These are phyloP conservation scores for Scedosporium aurantiacum DNA, from an alignment of 2,329 filamentous ascomycete species.

Conservation along the genomic window DNA sequence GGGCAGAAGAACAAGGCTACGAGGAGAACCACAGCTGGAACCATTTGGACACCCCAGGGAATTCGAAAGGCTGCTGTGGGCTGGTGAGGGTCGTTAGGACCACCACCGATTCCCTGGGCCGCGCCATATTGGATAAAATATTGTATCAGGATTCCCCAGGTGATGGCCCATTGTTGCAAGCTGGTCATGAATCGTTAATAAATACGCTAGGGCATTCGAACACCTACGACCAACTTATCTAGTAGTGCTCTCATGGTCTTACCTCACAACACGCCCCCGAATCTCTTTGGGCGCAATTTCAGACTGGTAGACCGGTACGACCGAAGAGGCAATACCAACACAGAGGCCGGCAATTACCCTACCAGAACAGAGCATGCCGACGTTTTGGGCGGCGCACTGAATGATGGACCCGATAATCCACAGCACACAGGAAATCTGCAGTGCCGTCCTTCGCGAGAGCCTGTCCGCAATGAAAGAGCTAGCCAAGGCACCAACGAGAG, in stretches of 20 bases:
- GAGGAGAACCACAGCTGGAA: constrained; percentile 42
- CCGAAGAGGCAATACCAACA: constrained; percentile 62
- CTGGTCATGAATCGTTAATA: constrained; percentile 7
- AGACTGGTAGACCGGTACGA: constrained; percentile 60
- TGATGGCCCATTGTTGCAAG: constrained; percentile 61
- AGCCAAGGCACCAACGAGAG: constrained; percentile 45
- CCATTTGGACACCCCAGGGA: constrained; percentile 50
- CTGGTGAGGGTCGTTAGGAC: constrained; percentile 38
- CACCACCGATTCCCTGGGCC: constrained; percentile 38
- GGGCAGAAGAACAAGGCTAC: constrained; percentile 49
- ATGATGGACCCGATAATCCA: constrained; percentile 43
- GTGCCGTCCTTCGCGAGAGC: constrained; percentile 35
- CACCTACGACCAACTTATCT: neutral
- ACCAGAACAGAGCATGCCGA: constrained; percentile 61
- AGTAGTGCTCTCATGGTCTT: constrained; percentile 5
- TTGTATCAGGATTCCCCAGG: constrained; percentile 57
- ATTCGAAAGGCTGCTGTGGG: constrained; percentile 44
- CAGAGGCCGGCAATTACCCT: constrained; percentile 61
- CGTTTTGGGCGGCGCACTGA: constrained; percentile 51
- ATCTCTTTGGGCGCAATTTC: constrained; percentile 51
- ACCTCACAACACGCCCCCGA: constrained; percentile 45
- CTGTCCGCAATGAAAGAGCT: constrained; percentile 41
- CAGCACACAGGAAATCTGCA: constrained; percentile 37
- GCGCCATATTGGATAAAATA: constrained; percentile 58
- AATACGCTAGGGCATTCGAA: neutral